Base-by-base conservation (phyloP, 2,329 filamentous ascomycete genomes). In the Fusarium continuum region DNA sequence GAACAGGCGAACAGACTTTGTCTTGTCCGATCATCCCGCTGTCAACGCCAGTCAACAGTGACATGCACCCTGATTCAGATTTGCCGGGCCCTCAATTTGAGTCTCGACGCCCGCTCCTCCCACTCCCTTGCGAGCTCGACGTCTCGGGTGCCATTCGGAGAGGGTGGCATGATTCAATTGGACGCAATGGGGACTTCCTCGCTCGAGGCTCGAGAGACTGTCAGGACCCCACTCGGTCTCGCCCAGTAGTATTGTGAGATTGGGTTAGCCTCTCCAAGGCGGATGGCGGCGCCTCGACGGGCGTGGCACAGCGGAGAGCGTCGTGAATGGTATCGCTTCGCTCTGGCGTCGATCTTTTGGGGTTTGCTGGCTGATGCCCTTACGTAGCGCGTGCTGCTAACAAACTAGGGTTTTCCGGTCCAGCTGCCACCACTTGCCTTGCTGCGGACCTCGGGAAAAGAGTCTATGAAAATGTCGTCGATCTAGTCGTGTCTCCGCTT, bases 321-420 rank as follows among this genome's bases (percentile, higher is more conserved):
- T 25, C 38, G 13, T 57, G 23, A 36, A 46, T 58, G 51, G 46
- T 16, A 38, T 65, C 47, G 56, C 61, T 65, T 65, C 41, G 32
- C 31, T 20, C 22, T 45, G n/a, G 16, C 29, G 40, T 17, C 17
- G 32, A 20, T 46, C 26, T 26, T 38, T 20, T 17, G 11, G 23
- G 14, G 25, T 9, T 44, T n/a, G 17, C 20, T 34, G 14, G 13
- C 35, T 17, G 4, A 11, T 20, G n/a, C 29, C 39, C 39, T 47
- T 49, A 11, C 36, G 34, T 60, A 45, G 38, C 9, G 23, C 16
- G 13, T 23, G 29, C n/a, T 46, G 29, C 51, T 62, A 39, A 25
- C 6, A 3, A 26, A 31, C 23, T 22, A 35, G 31, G 45, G 34
- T 22, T 38, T 17, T 39, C 5, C 13, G 19, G 34, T 39, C 28